Conservation (phyloP, 495 filamentous ascomycete species). For the Margaritispora aquatica region DNA sequence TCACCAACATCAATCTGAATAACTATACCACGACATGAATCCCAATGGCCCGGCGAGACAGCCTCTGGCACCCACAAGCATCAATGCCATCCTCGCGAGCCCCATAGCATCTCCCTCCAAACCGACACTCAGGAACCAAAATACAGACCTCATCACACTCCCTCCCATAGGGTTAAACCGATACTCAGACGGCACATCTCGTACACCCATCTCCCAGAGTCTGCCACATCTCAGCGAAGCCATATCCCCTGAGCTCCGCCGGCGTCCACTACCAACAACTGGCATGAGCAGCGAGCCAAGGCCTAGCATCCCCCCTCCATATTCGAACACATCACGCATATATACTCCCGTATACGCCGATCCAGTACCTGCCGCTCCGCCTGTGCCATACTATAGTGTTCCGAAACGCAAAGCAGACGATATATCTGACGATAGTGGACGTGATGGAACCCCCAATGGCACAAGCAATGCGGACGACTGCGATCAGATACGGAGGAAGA, state of each 20-base stretch:
- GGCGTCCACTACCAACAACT: not conserved
- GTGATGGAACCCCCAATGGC: not conserved
- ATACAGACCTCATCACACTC: not conserved
- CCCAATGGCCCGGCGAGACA: not conserved
- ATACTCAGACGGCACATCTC: not conserved
- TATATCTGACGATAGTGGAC: not conserved
- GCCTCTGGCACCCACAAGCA: not conserved
- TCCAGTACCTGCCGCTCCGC: not conserved
- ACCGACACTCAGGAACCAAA: not conserved
- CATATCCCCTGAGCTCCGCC: not conserved
- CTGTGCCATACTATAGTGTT: not conserved
- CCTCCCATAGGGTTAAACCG: not conserved
- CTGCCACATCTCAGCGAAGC: not conserved
- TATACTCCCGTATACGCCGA: not conserved
- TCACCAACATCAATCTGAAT: not conserved
- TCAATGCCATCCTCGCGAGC: not conserved
- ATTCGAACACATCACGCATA: not conserved
- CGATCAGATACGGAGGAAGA: conserved; percentile 36
- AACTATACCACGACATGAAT: not conserved
- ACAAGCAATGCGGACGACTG: conserved; percentile 28
- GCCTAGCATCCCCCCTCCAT: not conserved
- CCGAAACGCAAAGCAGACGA: conserved; percentile 3
- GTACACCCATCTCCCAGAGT: not conserved
- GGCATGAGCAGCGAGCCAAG: not conserved
- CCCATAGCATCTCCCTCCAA: not conserved